These are phyloP conservation scores for Meripilus lineatus DNA, from an alignment of 1,284 basidiomycete species.

Conservation along the genomic window DNA sequence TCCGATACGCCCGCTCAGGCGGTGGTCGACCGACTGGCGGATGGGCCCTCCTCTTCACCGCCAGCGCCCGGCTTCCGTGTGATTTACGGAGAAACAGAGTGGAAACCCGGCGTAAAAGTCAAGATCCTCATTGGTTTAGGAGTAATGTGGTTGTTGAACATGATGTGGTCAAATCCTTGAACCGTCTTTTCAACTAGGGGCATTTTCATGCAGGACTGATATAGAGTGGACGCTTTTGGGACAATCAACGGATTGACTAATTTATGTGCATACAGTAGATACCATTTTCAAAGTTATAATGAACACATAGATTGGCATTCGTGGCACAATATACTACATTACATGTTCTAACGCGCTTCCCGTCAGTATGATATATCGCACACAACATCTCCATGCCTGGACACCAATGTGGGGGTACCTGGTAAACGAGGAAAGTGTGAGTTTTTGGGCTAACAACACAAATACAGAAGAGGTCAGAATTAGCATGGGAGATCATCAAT, in stretches of 20 bases:
- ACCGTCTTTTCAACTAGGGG: too few species aligned
- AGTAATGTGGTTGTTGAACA: slow-evolving; percentile 53
- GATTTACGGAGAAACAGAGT: slow-evolving; percentile 29
- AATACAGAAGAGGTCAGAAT: slow-evolving; percentile 53
- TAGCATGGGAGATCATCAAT: slow-evolving; percentile 80
- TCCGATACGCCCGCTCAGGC: slow-evolving; percentile 31
- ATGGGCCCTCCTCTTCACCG: slow-evolving; percentile 25
- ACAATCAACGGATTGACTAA: neutral
- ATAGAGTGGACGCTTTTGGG: neutral
- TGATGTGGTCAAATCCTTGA: slow-evolving; percentile 44
- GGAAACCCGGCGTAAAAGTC: slow-evolving; percentile 30
- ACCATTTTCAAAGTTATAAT: neutral
- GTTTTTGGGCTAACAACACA: slow-evolving; percentile 10
- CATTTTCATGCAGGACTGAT: too few species aligned
- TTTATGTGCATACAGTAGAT: slow-evolving; percentile 1
- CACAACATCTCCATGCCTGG: slow-evolving; percentile 9
- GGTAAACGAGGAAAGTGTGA: slow-evolving; percentile 28
- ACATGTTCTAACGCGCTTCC: too few species aligned
- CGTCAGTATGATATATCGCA: slow-evolving; percentile 15
- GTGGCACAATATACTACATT: too few species aligned
- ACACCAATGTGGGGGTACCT: slow-evolving; percentile 11
- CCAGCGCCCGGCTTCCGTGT: slow-evolving; percentile 24
- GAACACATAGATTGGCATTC: too few species aligned
- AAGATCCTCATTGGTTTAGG: slow-evolving; percentile 31
- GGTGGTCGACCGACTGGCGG: slow-evolving; percentile 54